Evolutionary conservation across 2,329 filamentous ascomycete genomes (phyloP), one percentile per base, ranked within the genome.

Genomic region (Phaeoacremonium minimum): DNA sequence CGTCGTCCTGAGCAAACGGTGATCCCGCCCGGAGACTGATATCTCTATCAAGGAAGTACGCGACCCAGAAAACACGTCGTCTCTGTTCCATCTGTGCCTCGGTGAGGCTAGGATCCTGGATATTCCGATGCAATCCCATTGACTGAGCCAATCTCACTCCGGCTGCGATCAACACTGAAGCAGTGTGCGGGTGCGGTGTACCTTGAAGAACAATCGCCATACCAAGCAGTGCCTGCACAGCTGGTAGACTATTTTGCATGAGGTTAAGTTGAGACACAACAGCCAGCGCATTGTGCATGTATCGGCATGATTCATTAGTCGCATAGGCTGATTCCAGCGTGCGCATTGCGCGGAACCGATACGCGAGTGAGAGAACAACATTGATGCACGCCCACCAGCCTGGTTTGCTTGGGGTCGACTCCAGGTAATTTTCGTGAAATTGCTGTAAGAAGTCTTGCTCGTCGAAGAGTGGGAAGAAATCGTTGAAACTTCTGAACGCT

Each of bases 391-490:
- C 50, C 50, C 50, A 53, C 42, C 47, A 50, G 5, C 38, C 35
- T 20, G 47, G 42, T 29, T 47, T 36, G 9, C 32, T 39, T 15
- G 39, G 28, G 8, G 30, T 42, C 4, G 32, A 26, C 12, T 42
- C 34, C n/a, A 30, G 19, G 14, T 42, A 42, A 28, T 80, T 75
- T 49, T 85, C 81, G 40, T 77, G 69, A 42, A 81, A 80, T 42
- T 80, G 75, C 28, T 71, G 65, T 37, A 95, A 72, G 45, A 94
- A 71, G 11, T 76, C 69, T 64, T 94, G 93, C 70, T 88, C 95
- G 58, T 87, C 75, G 5, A 83, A 69, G 28, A 96, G 65, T 41
- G 85, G 77, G 48, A 7, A 45, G 30, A 15, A 46, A 33, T 7
- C 32, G 29, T 45, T 41, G 32, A 49, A 45, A 6, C 35, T 33